These are phyloP conservation scores for Saccharomycopsis fermentans DNA, from an alignment of 805 yeast genomes.

Conservation along the genomic window DNA sequence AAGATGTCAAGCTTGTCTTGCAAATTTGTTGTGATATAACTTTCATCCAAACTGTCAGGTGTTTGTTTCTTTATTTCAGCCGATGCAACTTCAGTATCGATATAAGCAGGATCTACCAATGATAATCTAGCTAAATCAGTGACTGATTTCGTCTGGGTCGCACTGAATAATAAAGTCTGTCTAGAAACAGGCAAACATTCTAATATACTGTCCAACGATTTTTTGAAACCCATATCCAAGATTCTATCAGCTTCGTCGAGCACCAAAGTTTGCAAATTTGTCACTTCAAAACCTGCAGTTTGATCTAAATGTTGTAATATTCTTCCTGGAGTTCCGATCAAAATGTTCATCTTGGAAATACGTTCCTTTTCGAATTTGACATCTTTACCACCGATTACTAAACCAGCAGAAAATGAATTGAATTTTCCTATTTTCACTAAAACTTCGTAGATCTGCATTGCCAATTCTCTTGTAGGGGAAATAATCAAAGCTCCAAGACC, in stretches of 20 bases:
- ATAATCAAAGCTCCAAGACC: conserved; percentile 84
- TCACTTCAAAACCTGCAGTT: conserved; percentile 65
- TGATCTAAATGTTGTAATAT: conserved; percentile 85
- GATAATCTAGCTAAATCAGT: conserved; percentile 76
- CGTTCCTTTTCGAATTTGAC: conserved; percentile 73
- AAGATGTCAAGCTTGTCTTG: conserved; percentile 77
- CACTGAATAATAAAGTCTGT: conserved; percentile 79
- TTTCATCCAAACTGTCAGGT: conserved; percentile 80
- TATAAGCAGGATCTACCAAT: conserved; percentile 49
- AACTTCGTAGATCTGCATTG: conserved; percentile 85
- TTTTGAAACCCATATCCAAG: conserved; percentile 86
- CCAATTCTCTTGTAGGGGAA: conserved; percentile 89
- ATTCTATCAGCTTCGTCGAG: conserved; percentile 91
- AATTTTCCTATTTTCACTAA: conserved; percentile 69
- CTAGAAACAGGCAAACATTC: conserved; percentile 68
- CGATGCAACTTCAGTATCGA: conserved; percentile 35
- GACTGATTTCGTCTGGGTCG: conserved; percentile 80
- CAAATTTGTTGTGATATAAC: conserved; percentile 59
- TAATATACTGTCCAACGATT: conserved; percentile 70
- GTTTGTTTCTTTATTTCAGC: conserved; percentile 34
- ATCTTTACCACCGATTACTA: conserved; percentile 91
- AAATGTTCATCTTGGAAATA: conserved; percentile 64
- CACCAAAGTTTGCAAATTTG: conserved; percentile 68
- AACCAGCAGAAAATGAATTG: conserved; percentile 74
- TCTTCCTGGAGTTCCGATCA: conserved; percentile 90